Base-by-base conservation (phyloP, 2,329 filamentous ascomycete species). In the Biscogniauxia marginata region DNA sequence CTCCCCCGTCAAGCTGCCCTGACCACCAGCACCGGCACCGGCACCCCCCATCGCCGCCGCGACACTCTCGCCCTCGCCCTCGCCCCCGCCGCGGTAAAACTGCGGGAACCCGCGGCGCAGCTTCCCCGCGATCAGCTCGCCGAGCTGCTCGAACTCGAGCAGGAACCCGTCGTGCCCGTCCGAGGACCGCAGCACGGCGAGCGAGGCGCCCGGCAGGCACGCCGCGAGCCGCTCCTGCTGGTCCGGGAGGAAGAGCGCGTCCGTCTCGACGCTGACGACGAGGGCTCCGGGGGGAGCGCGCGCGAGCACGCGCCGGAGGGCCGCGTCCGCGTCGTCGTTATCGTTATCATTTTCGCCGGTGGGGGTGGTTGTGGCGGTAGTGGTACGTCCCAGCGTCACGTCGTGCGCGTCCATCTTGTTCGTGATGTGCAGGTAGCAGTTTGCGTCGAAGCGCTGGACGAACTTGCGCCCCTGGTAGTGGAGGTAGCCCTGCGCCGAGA, bases 381-480 rank as follows among this genome's bases (percentile, higher is more conserved):
- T 53, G 48, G 71, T 45, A n/a, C 67, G 58, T 8, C 59, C 63
- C 22, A 65, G 61, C 2, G 65, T 66, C 3, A 75, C 63, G 54
- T 75, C 71, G 62, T 75, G 73, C 6, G 65, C 61, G 58, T 75
- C 72, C 67, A 75, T 74, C 53, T 75, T 75, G 48, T 68, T 62
- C 0, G 67, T 70, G 20, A 75, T 64, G 54, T 73, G 70, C 1
- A 75, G 59, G 45, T 74, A 75, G 49, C 72, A 75, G 44, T 75
- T 74, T 4, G 72, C 70, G 51, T 75, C 73, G 54, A 75, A 75
- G 7, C 73, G 64, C 8, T 64, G 59, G 24, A 73, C 61, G 49
- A 75, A 75, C 56, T 75, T 74, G 18, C 71, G 63, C 9, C 71
- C 73, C 54, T 75, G 73, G 43, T 75, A 74, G 18, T 69, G 65